phyloP scores from a whole-genome alignment of 495 filamentous ascomycete genomes.

The Haplographium delicatum region DNA sequence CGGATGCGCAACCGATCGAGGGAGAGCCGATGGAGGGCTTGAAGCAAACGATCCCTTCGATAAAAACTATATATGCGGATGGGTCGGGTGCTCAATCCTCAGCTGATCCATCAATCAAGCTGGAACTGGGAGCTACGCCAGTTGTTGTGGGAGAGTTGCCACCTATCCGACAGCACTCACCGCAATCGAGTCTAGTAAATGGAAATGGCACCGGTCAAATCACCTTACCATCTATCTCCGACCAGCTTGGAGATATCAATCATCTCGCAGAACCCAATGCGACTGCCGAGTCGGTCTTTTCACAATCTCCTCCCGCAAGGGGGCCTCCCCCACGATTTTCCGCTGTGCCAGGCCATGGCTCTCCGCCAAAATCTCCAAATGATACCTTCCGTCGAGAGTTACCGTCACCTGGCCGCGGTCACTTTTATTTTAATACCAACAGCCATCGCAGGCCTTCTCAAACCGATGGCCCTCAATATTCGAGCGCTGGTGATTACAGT shows the following conservation, averaged over 20 bases:
- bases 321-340: constrained; percentile 16
- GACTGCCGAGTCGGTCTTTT: constrained; percentile 12
- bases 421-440: constrained; percentile 9
- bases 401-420: constrained; percentile 18
- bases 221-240: constrained; percentile 40
- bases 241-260: constrained; percentile 32
- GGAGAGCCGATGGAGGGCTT: constrained; percentile 24
- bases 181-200: constrained; percentile 35
- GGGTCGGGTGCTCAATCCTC: not conserved
- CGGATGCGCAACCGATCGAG: constrained; percentile 17
- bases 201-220: constrained; percentile 27
- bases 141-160: constrained; percentile 35
- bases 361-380: constrained; percentile 38
- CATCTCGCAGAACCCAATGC: constrained; percentile 19
- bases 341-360: constrained; percentile 26
- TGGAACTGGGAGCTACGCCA: constrained; percentile 11
- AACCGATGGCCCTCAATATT: constrained; percentile 17
- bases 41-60: constrained; percentile 19
- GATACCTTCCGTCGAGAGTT: constrained; percentile 22
- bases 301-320: constrained; percentile 30
- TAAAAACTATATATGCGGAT: constrained; percentile 6
- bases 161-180: constrained; percentile 44
- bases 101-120: constrained; percentile 8
- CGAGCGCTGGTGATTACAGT: constrained; percentile 22
- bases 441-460: constrained; percentile 18